Percentiles rank a stretch among this genome's conserved stretches.
These are phyloP conservation scores for Magnolia sinica DNA, from an alignment of 164 flowering plant species.

Conservation along the genomic window DNA sequence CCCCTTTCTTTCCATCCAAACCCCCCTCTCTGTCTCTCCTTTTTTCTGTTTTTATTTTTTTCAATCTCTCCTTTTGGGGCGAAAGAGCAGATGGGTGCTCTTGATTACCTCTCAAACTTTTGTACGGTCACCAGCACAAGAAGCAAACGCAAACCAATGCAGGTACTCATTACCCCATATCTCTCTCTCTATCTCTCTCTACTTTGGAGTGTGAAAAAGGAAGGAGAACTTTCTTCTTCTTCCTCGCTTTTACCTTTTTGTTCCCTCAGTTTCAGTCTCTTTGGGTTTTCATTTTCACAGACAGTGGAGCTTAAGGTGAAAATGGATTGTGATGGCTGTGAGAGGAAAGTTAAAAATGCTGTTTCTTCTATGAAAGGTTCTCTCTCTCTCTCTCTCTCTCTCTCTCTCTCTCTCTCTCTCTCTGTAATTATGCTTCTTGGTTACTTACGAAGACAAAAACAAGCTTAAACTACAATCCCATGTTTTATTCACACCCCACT, in stretches of 20 bases:
- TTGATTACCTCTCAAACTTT: slow-evolving; percentile 63
- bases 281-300: slow-evolving; percentile 26
- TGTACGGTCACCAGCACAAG: slow-evolving; percentile 46
- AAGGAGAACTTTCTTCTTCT: background rate
- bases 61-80: background rate
- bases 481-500: background rate
- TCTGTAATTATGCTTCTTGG: too few relatives aligned
- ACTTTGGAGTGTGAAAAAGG: too few relatives aligned
- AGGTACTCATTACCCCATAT: slow-evolving; percentile 32
- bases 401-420: background rate
- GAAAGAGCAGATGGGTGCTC: slow-evolving; percentile 50
- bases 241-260: background rate
- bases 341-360: slow-evolving; percentile 21
- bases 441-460: too few relatives aligned
- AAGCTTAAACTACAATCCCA: background rate
- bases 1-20: background rate
- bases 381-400: background rate
- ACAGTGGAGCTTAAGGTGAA: slow-evolving; percentile 82
- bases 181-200: too few relatives aligned
- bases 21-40: slow-evolving; percentile 8
- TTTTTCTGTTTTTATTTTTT: background rate
- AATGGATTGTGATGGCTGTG: slow-evolving; percentile 18
- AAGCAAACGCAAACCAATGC: slow-evolving; percentile 57
- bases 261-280: background rate
- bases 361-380: slow-evolving; percentile 63